A percentile compares a stretch with the other conserved stretches of the same genome.
phyloP scores from a whole-genome alignment of 208 protist genomes.

The Acanthamoeba culbertsoni region DNA sequence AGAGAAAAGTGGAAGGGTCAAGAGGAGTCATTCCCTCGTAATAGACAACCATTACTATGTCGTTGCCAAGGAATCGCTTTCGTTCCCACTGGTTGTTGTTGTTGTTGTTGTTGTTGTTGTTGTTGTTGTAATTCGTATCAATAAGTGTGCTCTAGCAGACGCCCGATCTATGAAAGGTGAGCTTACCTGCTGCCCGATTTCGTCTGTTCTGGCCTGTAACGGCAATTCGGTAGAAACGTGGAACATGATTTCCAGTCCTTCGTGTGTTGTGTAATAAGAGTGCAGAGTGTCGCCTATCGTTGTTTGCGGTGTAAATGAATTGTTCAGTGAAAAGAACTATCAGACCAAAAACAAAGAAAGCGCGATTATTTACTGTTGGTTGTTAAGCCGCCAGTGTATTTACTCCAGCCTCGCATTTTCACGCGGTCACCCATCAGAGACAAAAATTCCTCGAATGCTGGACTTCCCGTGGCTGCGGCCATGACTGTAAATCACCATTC shows the following conservation, averaged over 20 bases:
- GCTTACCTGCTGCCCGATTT: neutral
- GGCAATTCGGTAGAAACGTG: neutral
- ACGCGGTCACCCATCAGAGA: neutral
- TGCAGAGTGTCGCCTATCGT: neutral
- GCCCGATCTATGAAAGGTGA: neutral
- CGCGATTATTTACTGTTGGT: neutral
- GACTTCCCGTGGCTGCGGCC: neutral
- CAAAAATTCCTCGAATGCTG: neutral
- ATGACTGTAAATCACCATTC: too few relatives aligned
- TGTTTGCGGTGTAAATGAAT: too few relatives aligned
- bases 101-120: neutral
- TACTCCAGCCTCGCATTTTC: neutral
- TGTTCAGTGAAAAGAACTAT: too few relatives aligned
- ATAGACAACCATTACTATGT: constrained; percentile 12
- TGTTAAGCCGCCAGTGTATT: neutral
- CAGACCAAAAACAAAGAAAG: too few relatives aligned
- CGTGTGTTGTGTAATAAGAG: neutral
- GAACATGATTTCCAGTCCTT: neutral
- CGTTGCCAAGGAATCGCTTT: constrained; percentile 1
- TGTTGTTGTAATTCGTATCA: too few relatives aligned
- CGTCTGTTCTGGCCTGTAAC: neutral
- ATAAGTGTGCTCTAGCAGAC: too few relatives aligned
- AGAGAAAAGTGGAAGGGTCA: neutral
- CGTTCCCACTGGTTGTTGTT: neutral
- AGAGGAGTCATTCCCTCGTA: neutral